These are phyloP conservation scores for Xylaria sp. DNA, from an alignment of 2,329 filamentous ascomycete genomes.

Conservation along the genomic window DNA sequence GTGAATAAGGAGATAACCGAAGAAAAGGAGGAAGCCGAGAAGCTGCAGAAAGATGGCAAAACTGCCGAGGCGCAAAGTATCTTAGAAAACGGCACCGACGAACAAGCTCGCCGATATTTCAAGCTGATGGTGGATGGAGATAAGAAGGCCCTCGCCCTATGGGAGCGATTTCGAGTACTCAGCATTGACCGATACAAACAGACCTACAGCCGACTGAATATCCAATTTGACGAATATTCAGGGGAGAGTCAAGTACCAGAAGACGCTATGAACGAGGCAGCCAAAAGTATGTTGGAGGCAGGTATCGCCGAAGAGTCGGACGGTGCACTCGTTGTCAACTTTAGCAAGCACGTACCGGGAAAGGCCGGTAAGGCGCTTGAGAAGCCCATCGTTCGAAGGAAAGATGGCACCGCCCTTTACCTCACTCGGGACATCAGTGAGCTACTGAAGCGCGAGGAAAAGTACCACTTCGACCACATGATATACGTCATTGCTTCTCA, in stretches of 20 bases:
- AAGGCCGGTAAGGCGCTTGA: slow-evolving; percentile 77
- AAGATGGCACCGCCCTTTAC: slow-evolving; percentile 80
- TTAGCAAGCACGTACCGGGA: slow-evolving; percentile 72
- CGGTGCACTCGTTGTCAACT: slow-evolving; percentile 79
- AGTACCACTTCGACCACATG: slow-evolving; percentile 78
- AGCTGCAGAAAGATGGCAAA: slow-evolving; percentile 58
- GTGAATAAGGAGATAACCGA: slow-evolving; percentile 71
- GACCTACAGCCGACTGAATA: slow-evolving; percentile 69
- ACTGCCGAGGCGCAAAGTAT: slow-evolving; percentile 58
- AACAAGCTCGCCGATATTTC: slow-evolving; percentile 70
- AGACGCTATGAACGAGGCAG: slow-evolving; percentile 72
- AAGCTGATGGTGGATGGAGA: slow-evolving; percentile 71
- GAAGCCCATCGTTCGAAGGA: slow-evolving; percentile 76
- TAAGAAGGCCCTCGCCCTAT: slow-evolving; percentile 64
- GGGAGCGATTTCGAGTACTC: slow-evolving; percentile 68
- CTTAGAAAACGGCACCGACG: slow-evolving; percentile 54
- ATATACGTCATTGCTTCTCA: slow-evolving; percentile 80
- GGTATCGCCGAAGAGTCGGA: slow-evolving; percentile 75
- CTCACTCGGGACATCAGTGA: slow-evolving; percentile 83
- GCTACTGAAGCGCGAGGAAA: slow-evolving; percentile 70
- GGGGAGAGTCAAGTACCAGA: slow-evolving; percentile 79
- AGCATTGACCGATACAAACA: slow-evolving; percentile 68
- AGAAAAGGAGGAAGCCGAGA: slow-evolving; percentile 70
- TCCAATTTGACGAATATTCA: slow-evolving; percentile 72
- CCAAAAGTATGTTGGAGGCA: slow-evolving; percentile 71